Conservation (phyloP, 1,284 basidiomycete species). For the Cutaneotrichosporon cavernicola region DNA sequence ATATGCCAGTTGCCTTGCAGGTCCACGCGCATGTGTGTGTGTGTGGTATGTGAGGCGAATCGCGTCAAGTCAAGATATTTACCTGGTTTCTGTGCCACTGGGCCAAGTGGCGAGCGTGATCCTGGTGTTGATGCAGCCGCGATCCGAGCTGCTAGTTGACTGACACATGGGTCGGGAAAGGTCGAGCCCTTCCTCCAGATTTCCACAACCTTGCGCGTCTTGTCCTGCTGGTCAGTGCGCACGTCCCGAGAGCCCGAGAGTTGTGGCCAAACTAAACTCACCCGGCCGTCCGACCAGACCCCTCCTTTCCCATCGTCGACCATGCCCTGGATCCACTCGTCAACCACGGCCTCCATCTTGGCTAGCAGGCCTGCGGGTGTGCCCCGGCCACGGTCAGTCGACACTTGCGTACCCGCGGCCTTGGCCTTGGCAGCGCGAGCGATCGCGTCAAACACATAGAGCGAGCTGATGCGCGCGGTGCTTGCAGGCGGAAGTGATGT, state of each 20-base stretch:
- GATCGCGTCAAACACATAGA: constrained; percentile 88
- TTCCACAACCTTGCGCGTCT: constrained; percentile 88
- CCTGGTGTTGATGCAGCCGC: constrained; percentile 8
- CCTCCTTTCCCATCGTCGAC: constrained; percentile 58
- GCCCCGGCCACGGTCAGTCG: constrained; percentile 60
- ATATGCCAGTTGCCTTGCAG: background rate
- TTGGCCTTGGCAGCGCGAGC: constrained; percentile 74
- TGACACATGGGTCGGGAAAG: constrained; percentile 63
- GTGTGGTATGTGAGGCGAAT: background rate
- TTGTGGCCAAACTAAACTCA: constrained; percentile 63
- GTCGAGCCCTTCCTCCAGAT: constrained; percentile 88
- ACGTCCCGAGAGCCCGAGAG: background rate
- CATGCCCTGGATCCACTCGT: constrained; percentile 79
- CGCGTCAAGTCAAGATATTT: constrained; percentile 15
- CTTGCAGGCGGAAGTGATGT: constrained; percentile 62
- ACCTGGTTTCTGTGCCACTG: constrained; percentile 19
- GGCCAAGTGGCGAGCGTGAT: constrained; percentile 3
- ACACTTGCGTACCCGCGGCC: constrained; percentile 64
- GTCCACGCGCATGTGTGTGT: background rate
- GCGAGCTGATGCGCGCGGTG: constrained; percentile 69
- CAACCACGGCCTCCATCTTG: constrained; percentile 81
- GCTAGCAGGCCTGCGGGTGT: constrained; percentile 71
- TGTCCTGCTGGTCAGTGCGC: constrained; percentile 65
- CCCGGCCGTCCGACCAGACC: constrained; percentile 68
- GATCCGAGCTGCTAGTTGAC: constrained; percentile 25